These are phyloP conservation scores for Aspergillus terreus DNA, from an alignment of 2,329 filamentous ascomycete species.

Conservation along the genomic window DNA sequence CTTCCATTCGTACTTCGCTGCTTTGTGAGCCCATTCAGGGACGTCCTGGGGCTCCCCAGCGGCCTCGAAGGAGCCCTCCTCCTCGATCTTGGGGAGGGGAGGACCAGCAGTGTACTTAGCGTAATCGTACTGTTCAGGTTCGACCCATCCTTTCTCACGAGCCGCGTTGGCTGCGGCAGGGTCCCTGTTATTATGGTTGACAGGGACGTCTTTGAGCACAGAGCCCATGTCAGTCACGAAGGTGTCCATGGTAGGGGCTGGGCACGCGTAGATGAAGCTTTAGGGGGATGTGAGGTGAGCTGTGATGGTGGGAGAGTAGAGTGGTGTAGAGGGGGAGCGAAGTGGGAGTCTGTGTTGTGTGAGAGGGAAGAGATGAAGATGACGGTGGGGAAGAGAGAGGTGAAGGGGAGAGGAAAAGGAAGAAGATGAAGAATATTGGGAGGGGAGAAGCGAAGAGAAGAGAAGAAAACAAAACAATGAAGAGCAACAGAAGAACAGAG, in stretches of 20 bases:
- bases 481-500: neutral
- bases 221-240: slow-evolving; percentile 20
- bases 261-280: too few species aligned
- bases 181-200: slow-evolving; percentile 16
- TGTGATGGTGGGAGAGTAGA: neutral
- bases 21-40: slow-evolving; percentile 53
- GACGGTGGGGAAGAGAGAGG: neutral
- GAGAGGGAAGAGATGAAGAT: neutral
- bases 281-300: neutral
- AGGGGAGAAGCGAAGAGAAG: slow-evolving; percentile 3
- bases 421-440: neutral
- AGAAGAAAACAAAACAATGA: slow-evolving; percentile 1
- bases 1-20: slow-evolving; percentile 74
- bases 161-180: slow-evolving; percentile 28
- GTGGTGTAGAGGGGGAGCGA: neutral
- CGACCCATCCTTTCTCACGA: slow-evolving; percentile 37
- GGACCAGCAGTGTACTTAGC: slow-evolving; percentile 22
- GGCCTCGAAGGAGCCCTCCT: slow-evolving; percentile 14
- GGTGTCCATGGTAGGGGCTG: slow-evolving; percentile 12
- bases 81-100: slow-evolving; percentile 5
- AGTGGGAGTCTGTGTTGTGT: neutral
- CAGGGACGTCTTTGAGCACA: slow-evolving; percentile 19
- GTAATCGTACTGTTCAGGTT: slow-evolving; percentile 37
- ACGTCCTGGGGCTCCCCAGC: slow-evolving; percentile 14
- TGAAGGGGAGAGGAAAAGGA: neutral